Evolutionary conservation across 768 basidiomycete species (phyloP).

Genomic region (Amanita exitialis): DNA sequence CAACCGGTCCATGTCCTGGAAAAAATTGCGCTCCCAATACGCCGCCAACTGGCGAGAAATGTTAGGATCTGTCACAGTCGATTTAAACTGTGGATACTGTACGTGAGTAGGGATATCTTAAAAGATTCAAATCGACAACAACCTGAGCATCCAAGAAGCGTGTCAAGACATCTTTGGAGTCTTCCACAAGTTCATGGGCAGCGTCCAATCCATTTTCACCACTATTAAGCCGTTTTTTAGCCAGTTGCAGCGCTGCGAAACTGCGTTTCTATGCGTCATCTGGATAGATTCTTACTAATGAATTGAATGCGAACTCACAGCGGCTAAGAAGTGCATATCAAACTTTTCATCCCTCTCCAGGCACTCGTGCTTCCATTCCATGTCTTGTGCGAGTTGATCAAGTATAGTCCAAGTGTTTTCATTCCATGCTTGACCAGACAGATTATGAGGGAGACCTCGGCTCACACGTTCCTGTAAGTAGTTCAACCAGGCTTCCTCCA

Average conservation of each 20-base stretch:
- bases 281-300: conserved; percentile 5
- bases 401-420: conserved; percentile 54
- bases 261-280: conserved; percentile 32
- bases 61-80: conserved; percentile 77
- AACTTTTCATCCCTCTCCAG: conserved; percentile 85
- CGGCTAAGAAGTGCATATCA: conserved; percentile 73
- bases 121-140: conserved; percentile 11
- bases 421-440: conserved; percentile 36
- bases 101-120: conserved; percentile 5
- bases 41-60: conserved; percentile 76
- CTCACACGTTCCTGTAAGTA: conserved; percentile 56
- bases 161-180: conserved; percentile 69
- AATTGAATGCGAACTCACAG: conserved; percentile 38
- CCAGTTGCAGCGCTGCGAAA: conserved; percentile 40
- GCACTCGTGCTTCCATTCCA: conserved; percentile 60
- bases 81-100: conserved; percentile 43
- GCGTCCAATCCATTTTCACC: conserved; percentile 30
- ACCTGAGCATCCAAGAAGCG: conserved; percentile 69
- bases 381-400: conserved; percentile 36
- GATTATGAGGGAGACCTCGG: conserved; percentile 47
- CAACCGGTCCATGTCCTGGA: conserved; percentile 86
- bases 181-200: conserved; percentile 56
- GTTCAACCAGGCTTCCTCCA: conserved; percentile 52
- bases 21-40: conserved; percentile 86
- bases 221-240: conserved; percentile 30